Evolutionary conservation across 2,329 filamentous ascomycete species (phyloP).

Genomic region (Neofusicoccum cordaticola): DNA sequence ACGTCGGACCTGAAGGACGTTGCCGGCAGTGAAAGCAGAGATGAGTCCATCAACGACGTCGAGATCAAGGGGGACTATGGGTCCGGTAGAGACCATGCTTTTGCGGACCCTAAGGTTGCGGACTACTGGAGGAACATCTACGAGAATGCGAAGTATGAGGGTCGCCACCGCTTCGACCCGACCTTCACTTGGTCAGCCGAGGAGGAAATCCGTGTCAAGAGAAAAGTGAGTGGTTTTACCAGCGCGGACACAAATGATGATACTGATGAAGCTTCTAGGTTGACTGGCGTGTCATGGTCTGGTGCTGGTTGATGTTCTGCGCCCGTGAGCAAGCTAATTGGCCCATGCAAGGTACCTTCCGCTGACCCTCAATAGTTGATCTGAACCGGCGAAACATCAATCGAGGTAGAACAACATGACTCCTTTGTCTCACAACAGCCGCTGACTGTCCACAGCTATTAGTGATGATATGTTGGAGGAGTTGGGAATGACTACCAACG

Average conservation of each 20-base stretch:
- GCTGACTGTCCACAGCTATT: background rate
- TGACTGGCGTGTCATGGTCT: constrained; percentile 25
- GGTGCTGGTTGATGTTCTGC: constrained; percentile 28
- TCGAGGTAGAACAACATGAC: constrained; percentile 17
- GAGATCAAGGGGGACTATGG: background rate
- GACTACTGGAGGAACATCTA: constrained; percentile 56
- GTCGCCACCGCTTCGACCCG: constrained; percentile 48
- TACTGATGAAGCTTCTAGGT: constrained; percentile 16
- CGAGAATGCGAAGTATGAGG: constrained; percentile 53
- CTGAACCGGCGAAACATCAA: constrained; percentile 29
- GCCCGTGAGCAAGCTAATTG: background rate
- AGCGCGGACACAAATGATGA: rapidly evolving
- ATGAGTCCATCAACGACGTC: background rate
- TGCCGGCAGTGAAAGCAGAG: background rate
- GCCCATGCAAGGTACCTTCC: too few relatives aligned
- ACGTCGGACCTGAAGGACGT: background rate
- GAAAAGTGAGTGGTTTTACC: constrained; percentile 34
- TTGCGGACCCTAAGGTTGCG: constrained; percentile 51
- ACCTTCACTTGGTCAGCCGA: constrained; percentile 39
- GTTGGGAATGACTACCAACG: constrained; percentile 27
- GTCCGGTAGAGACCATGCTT: constrained; percentile 26
- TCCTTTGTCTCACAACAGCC: constrained; percentile 23
- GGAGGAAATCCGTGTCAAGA: constrained; percentile 33
- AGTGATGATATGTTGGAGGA: constrained; percentile 24
- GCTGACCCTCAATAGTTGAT: constrained; percentile 15